These are phyloP conservation scores for Fusarium sacchari DNA, from an alignment of 2,329 filamentous ascomycete species.

Conservation along the genomic window DNA sequence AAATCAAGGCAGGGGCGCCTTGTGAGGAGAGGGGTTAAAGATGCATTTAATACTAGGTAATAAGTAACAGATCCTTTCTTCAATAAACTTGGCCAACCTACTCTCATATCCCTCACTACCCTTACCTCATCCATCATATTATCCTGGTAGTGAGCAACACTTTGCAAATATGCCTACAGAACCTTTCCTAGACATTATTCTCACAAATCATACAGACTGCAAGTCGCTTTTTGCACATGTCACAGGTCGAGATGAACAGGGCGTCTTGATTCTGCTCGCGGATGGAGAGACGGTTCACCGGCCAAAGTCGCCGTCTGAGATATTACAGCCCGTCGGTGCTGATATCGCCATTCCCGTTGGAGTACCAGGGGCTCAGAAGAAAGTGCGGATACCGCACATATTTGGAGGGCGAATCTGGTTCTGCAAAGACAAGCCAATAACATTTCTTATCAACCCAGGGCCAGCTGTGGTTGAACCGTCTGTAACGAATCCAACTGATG, in stretches of 20 bases:
- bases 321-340: constrained; percentile 60
- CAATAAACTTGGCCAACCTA: neutral
- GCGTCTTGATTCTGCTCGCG: constrained; percentile 69
- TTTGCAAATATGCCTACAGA: constrained; percentile 26
- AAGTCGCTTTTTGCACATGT: constrained; percentile 72
- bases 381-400: constrained; percentile 74
- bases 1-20: constrained; percentile 21
- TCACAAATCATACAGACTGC: constrained; percentile 73
- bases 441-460: constrained; percentile 76
- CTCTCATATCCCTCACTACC: neutral
- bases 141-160: neutral
- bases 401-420: constrained; percentile 80
- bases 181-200: constrained; percentile 64
- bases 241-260: constrained; percentile 69
- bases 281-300: constrained; percentile 75
- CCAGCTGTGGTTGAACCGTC: constrained; percentile 80
- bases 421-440: constrained; percentile 67
- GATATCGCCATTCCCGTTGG: constrained; percentile 74
- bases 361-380: constrained; percentile 66
- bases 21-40: constrained; percentile 3
- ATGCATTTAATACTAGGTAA: neutral
- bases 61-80: neutral
- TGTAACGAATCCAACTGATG: constrained; percentile 71
- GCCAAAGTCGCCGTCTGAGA: constrained; percentile 65
- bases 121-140: neutral